phyloP scores from a whole-genome alignment of 768 basidiomycete species.

The Phlegmacium glaucopus region DNA sequence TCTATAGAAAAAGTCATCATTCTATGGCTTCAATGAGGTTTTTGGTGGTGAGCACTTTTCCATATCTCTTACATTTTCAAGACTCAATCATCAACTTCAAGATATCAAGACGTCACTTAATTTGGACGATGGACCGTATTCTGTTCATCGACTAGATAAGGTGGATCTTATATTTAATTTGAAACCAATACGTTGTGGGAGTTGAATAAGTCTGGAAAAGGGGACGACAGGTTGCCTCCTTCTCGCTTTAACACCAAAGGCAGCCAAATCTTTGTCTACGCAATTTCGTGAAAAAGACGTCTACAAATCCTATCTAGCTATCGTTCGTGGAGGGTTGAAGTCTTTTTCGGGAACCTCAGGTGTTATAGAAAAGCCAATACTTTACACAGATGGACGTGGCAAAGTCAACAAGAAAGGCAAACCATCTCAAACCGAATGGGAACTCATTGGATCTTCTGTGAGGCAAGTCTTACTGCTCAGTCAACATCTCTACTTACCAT shows the following conservation, averaged over 20 bases:
- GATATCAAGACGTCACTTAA: constrained; percentile 20
- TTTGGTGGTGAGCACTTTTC: constrained; percentile 25
- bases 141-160: constrained; percentile 69
- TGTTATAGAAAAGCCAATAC: constrained; percentile 34
- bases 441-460: constrained; percentile 59
- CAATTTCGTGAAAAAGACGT: constrained; percentile 50
- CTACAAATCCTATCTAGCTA: constrained; percentile 59
- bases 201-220: constrained; percentile 26
- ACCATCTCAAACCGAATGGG: constrained; percentile 52
- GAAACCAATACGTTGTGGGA: neutral
- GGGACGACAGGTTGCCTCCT: constrained; percentile 60
- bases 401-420: constrained; percentile 31
- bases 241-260: constrained; percentile 42
- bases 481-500: neutral
- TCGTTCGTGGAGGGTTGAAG: constrained; percentile 51
- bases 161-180: constrained; percentile 25
- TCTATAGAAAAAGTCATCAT: constrained; percentile 2
- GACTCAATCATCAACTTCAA: constrained; percentile 2
- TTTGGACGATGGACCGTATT: constrained; percentile 29
- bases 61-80: neutral
- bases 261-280: constrained; percentile 47
- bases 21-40: constrained; percentile 30
- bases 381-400: constrained; percentile 45
- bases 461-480: constrained; percentile 4
- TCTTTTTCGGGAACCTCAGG: constrained; percentile 40